A percentile compares a stretch with the other conserved stretches of the same genome.
These are phyloP conservation scores for Monilinia vaccinii-corymbosi DNA, from an alignment of 2,329 filamentous ascomycete species.

Conservation along the genomic window DNA sequence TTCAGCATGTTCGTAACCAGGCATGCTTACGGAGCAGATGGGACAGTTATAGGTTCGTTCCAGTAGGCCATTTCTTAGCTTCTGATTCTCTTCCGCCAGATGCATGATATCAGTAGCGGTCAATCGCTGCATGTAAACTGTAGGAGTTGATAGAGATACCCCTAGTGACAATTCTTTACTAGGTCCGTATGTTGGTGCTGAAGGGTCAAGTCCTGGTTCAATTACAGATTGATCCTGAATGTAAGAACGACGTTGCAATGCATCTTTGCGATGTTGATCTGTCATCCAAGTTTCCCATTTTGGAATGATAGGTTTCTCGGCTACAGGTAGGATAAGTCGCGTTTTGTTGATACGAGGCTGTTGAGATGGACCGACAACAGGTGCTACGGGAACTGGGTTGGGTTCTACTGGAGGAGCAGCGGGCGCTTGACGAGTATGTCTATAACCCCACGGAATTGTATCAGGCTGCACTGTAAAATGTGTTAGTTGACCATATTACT, in stretches of 20 bases:
- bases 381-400: neutral
- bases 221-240: slow-evolving; percentile 20
- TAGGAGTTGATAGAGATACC: slow-evolving; percentile 15
- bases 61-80: slow-evolving; percentile 19
- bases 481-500: neutral
- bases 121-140: slow-evolving; percentile 17
- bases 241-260: slow-evolving; percentile 18
- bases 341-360: slow-evolving; percentile 15
- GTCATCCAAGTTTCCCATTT: slow-evolving; percentile 17
- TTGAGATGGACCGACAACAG: neutral
- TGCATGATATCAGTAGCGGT: slow-evolving; percentile 22
- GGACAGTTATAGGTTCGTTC: slow-evolving; percentile 17
- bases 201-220: slow-evolving; percentile 20
- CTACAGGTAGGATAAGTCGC: slow-evolving; percentile 13
- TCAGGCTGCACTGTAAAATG: neutral
- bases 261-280: slow-evolving; percentile 16
- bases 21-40: slow-evolving; percentile 16
- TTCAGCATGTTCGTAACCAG: slow-evolving; percentile 13
- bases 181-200: slow-evolving; percentile 15
- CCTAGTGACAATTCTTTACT: slow-evolving; percentile 14
- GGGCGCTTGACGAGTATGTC: neutral
- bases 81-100: slow-evolving; percentile 17
- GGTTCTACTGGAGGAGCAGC: neutral
- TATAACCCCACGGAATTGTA: slow-evolving; percentile 1
- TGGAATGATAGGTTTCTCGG: slow-evolving; percentile 8